Percentiles rank a stretch among this genome's conserved stretches.
These are phyloP conservation scores for Cryptococcus deneoformans DNA, from an alignment of 1,284 basidiomycete species.

Conservation along the genomic window DNA sequence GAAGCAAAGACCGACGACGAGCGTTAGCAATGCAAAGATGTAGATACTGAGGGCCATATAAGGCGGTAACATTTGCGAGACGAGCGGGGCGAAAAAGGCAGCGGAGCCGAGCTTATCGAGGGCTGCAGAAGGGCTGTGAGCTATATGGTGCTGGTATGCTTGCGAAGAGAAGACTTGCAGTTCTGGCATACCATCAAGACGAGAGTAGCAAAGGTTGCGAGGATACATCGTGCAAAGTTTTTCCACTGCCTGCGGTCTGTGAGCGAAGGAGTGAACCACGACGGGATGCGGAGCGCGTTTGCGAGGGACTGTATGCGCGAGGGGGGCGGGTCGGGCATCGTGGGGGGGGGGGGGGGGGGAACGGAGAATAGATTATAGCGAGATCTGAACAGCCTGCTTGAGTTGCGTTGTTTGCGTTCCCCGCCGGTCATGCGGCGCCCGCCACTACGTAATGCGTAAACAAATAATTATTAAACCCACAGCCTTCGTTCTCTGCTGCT, in stretches of 20 bases:
- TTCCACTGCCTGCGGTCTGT: slow-evolving; percentile 39
- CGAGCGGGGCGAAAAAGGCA: slow-evolving; percentile 41
- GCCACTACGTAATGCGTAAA: neutral
- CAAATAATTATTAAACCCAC: too few relatives aligned
- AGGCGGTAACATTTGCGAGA: slow-evolving; percentile 42
- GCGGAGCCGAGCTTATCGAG: slow-evolving; percentile 30
- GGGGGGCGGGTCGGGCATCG: neutral
- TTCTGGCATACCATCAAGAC: slow-evolving; percentile 33
- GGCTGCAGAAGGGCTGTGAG: slow-evolving; percentile 11
- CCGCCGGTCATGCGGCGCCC: neutral
- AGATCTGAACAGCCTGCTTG: neutral
- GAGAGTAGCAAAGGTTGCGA: slow-evolving; percentile 31
- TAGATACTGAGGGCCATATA: slow-evolving; percentile 41
- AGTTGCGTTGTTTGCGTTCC: too few relatives aligned
- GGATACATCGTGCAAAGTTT: slow-evolving; percentile 38
- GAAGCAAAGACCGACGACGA: slow-evolving; percentile 60
- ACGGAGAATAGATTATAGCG: too few relatives aligned
- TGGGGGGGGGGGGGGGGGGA: neutral
- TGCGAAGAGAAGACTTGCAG: slow-evolving; percentile 15
- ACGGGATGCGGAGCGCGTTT: slow-evolving; percentile 21
- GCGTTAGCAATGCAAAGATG: slow-evolving; percentile 51
- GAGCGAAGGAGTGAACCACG: slow-evolving; percentile 22
- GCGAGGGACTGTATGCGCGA: slow-evolving; percentile 5
- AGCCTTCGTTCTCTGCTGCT: too few relatives aligned
- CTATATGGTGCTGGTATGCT: neutral